Conservation (phyloP, 2,329 filamentous ascomycete species). For the Clathrospora elynae region DNA sequence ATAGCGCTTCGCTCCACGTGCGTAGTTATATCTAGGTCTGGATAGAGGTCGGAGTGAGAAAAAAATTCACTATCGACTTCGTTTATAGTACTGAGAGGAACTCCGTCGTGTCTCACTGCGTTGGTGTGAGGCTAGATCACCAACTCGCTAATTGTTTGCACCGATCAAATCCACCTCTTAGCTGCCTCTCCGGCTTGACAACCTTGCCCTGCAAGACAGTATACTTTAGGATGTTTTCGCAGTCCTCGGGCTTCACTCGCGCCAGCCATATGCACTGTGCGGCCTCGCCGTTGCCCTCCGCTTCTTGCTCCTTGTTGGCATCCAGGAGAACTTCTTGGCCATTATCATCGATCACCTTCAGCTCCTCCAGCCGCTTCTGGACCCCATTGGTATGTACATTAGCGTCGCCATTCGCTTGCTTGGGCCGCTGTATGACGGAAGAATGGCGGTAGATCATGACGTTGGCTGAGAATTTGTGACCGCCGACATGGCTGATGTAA, state of each 20-base stretch:
- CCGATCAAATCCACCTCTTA: slow-evolving; percentile 90
- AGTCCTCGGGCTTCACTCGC: slow-evolving; percentile 82
- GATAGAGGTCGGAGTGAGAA: no score
- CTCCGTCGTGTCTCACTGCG: no score
- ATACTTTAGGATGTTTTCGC: slow-evolving; percentile 87
- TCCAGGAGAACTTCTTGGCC: slow-evolving; percentile 43
- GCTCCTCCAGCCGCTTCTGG: slow-evolving; percentile 44
- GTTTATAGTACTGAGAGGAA: no score
- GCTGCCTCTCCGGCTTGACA: slow-evolving; percentile 82
- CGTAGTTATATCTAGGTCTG: no score
- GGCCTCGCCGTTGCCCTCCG: slow-evolving; percentile 55
- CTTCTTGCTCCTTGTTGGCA: slow-evolving; percentile 46
- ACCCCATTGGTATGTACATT: slow-evolving; percentile 33
- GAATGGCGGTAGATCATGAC: slow-evolving; percentile 82
- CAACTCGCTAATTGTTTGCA: slow-evolving; percentile 82
- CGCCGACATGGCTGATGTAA: slow-evolving; percentile 94
- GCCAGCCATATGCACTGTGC: slow-evolving; percentile 93
- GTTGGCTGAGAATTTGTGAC: slow-evolving; percentile 95
- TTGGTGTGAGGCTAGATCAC: no score
- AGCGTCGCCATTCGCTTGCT: slow-evolving; percentile 16
- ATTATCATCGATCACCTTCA: slow-evolving; percentile 48
- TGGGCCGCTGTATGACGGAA: slow-evolving; percentile 27
- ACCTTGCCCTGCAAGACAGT: slow-evolving; percentile 93
- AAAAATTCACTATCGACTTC: no score
- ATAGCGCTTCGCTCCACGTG: no score